A percentile compares a stretch with the other conserved stretches of the same genome.
Conservation (phyloP, 352 stramenopile genomes). For the Globisporangium orthogonon region DNA sequence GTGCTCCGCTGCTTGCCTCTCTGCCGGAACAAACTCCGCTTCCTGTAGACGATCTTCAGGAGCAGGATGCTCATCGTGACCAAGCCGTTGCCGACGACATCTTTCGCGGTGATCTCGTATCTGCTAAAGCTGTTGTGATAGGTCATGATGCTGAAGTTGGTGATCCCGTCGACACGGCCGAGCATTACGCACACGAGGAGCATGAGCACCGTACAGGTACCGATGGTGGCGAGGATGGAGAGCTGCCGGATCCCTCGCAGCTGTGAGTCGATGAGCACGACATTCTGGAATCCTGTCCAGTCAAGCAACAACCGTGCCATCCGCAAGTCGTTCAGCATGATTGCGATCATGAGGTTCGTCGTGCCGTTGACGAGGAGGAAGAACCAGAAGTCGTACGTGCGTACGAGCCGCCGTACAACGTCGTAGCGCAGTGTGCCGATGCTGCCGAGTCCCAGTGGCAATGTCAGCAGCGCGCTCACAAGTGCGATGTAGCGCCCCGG, state of each 20-base stretch:
- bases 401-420: constrained; percentile 21
- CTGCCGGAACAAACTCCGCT: constrained; percentile 10
- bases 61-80: constrained; percentile 20
- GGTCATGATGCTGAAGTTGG: constrained; percentile 12
- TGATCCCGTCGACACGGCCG: constrained; percentile 10
- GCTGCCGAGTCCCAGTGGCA: constrained; percentile 23
- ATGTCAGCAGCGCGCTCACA: constrained; percentile 14
- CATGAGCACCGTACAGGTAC: constrained; percentile 15
- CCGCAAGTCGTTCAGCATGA: constrained; percentile 23
- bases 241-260: constrained; percentile 18
- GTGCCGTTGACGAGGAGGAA: constrained; percentile 22
- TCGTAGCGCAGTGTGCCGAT: constrained; percentile 27
- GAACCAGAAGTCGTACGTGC: constrained; percentile 41
- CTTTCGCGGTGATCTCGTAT: constrained; percentile 14
- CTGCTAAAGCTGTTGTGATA: constrained; percentile 11
- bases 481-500: constrained; percentile 12
- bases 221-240: constrained; percentile 2
- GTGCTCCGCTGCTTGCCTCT: neutral
- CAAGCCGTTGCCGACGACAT: constrained; percentile 24
- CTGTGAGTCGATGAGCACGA: constrained; percentile 25
- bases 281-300: constrained; percentile 26
- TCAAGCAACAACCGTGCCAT: constrained; percentile 19
- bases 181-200: constrained; percentile 21
- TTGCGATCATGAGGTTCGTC: constrained; percentile 18
- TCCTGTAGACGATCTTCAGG: constrained; percentile 22